phyloP scores from a whole-genome alignment of 2,329 filamentous ascomycete genomes.

The Pseudopyricularia cyperi region DNA sequence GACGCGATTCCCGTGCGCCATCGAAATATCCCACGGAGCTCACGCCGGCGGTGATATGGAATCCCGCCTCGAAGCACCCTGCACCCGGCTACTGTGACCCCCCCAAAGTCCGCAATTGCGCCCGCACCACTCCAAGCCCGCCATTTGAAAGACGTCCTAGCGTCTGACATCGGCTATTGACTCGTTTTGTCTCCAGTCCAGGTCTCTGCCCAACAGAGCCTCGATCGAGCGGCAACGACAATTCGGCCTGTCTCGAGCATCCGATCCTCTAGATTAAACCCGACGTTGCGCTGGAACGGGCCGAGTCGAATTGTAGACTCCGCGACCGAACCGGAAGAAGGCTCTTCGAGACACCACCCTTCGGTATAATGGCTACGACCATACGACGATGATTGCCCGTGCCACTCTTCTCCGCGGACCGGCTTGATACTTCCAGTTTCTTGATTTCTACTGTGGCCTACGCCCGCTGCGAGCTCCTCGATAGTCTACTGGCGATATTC shows the following conservation, averaged over 20 bases:
- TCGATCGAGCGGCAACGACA: too few relatives aligned
- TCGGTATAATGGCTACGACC: slow-evolving; percentile 18
- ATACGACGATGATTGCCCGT: slow-evolving; percentile 43
- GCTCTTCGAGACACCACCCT: background rate
- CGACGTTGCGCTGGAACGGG: background rate
- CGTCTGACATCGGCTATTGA: too few relatives aligned
- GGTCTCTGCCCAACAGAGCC: too few relatives aligned
- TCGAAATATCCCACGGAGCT: background rate
- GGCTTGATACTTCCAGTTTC: slow-evolving; percentile 36
- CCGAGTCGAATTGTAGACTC: background rate
- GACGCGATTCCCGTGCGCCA: background rate
- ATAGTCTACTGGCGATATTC: background rate
- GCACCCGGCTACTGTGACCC: background rate
- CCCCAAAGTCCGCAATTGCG: background rate
- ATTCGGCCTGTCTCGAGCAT: too few relatives aligned
- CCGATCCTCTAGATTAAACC: background rate
- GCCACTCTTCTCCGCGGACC: slow-evolving; percentile 34
- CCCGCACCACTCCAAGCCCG: background rate
- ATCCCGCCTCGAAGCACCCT: background rate
- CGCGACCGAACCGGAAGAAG: background rate
- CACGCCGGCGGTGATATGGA: background rate
- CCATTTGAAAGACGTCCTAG: too few relatives aligned
- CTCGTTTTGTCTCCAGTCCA: too few relatives aligned
- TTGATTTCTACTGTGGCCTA: slow-evolving; percentile 26
- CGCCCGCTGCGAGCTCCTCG: background rate